phyloP scores from a whole-genome alignment of 345 rosid genomes.

The Populus ilicifolia region DNA sequence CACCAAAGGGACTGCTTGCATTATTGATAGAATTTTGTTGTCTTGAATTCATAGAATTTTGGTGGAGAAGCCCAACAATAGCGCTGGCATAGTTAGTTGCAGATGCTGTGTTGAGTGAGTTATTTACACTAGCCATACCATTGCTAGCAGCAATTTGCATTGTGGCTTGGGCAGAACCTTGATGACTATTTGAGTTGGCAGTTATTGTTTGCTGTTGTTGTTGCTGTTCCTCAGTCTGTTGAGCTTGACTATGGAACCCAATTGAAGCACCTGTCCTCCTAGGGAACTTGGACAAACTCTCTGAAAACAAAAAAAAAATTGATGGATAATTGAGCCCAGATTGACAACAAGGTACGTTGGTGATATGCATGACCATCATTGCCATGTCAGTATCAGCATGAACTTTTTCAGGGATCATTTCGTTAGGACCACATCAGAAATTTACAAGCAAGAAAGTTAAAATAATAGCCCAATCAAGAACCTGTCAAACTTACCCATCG shows the following conservation, averaged over 20 bases:
- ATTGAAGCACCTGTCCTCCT: constrained; percentile 60
- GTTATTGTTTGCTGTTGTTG: constrained; percentile 44
- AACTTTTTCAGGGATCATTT: background rate
- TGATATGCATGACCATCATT: background rate
- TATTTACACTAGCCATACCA: constrained; percentile 48
- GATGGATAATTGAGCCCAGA: background rate
- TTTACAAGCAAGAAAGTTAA: background rate
- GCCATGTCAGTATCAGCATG: background rate
- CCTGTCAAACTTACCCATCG: constrained; percentile 69
- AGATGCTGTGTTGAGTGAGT: constrained; percentile 49
- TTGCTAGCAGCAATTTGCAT: constrained; percentile 54
- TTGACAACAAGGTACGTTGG: background rate
- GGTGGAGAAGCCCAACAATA: constrained; percentile 83
- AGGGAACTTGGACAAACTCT: constrained; percentile 95
- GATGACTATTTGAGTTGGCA: constrained; percentile 49
- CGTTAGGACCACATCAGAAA: background rate
- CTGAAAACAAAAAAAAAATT: constrained; percentile 35
- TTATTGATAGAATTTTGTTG: constrained; percentile 71
- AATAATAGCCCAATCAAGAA: background rate
- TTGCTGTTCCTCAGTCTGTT: constrained; percentile 59
- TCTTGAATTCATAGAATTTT: constrained; percentile 81
- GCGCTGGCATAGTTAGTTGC: constrained; percentile 65
- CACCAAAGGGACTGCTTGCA: constrained; percentile 73
- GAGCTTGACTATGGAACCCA: constrained; percentile 49
- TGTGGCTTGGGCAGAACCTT: constrained; percentile 44